Base-by-base conservation (phyloP, 2,329 filamentous ascomycete species). In the Colletotrichum scovillei region DNA sequence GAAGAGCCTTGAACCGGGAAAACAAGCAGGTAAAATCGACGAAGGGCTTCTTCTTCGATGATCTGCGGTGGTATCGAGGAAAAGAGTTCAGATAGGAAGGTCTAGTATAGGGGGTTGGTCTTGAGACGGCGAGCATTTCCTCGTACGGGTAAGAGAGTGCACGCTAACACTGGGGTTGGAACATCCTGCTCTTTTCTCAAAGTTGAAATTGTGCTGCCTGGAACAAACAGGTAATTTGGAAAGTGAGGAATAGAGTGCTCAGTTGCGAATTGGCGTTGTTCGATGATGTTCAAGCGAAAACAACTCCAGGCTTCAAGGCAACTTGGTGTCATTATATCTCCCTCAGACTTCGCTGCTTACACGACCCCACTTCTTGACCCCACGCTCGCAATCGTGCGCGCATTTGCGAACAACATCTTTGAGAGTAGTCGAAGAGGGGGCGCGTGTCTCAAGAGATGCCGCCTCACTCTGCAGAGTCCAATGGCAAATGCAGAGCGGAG, bases 101-200 rank as follows among this genome's bases (percentile, higher is more conserved):
- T 57, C 35, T 58, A 58, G 38, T 22, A 14, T 46, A 35, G 35
- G 38, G 32, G 22, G 26, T 38, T 49, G 14, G 52, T 8, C 9
- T 46, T 24, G 24, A 26, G 42, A 49, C 42, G 42, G 42, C 42
- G 19, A 11, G 42, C 42, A 49, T 49, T 49, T 49, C 42, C 42
- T 49, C 42, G 42, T 49, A 49, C 42, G 42, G 67, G 62, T 64
- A 67, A 62, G 32, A n/a, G 11, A 59, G 56, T 59, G 63, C 63
- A 65, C 63, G 55, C 68, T 56, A 62, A 46, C 58, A 24, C 14
- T 46, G 46, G 42, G 42, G n/a, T 60, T 42, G 42, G 63, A 57
- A 60, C 68, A 71, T 71, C n/a, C 38, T 71, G 68, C 35, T 69
- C 46, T 6, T 57, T 32, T 69, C 56, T n/a, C 57, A 57, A 52